Evolutionary conservation across 2,329 filamentous ascomycete genomes (phyloP).

Genomic region (Hymenoscyphus repandus): DNA sequence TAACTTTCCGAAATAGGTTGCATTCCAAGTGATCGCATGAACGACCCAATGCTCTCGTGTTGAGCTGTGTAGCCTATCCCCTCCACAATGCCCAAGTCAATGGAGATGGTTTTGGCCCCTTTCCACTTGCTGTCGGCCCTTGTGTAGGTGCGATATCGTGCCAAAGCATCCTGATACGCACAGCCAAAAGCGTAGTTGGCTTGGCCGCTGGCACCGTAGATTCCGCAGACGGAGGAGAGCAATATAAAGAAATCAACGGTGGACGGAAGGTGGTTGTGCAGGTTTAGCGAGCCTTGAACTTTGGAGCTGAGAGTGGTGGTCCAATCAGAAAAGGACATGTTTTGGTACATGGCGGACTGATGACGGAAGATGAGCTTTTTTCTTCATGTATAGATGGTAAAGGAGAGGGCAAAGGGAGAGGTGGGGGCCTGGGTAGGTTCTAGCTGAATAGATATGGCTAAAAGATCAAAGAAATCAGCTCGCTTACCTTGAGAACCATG

Average conservation of each 20-base stretch:
- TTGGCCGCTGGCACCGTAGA: constrained; percentile 8
- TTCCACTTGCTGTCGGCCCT: constrained; percentile 3
- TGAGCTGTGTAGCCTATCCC: constrained; percentile 5
- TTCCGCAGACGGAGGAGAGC: constrained; percentile 31
- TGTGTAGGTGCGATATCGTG: constrained; percentile 6
- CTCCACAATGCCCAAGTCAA: constrained; percentile 12
- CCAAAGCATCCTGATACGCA: constrained; percentile 22
- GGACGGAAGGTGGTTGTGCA: constrained; percentile 9
- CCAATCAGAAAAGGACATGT: constrained; percentile 35
- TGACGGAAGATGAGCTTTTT: background rate
- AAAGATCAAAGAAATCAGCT: background rate
- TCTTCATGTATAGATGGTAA: no score
- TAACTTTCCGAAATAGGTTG: constrained; percentile 40
- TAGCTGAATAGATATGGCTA: background rate
- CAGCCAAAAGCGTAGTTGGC: constrained; percentile 23
- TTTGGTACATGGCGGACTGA: constrained; percentile 1
- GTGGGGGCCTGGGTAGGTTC: no score
- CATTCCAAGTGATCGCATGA: constrained; percentile 38
- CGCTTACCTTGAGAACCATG: constrained; percentile 33
- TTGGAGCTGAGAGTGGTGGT: constrained; percentile 32
- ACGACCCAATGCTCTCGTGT: background rate
- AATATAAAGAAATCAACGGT: constrained; percentile 37
- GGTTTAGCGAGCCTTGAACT: constrained; percentile 11
- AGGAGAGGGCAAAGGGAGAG: no score
- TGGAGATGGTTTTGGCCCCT: background rate